phyloP scores from a whole-genome alignment of 2,329 filamentous ascomycete genomes.

The Colletotrichum navitas region DNA sequence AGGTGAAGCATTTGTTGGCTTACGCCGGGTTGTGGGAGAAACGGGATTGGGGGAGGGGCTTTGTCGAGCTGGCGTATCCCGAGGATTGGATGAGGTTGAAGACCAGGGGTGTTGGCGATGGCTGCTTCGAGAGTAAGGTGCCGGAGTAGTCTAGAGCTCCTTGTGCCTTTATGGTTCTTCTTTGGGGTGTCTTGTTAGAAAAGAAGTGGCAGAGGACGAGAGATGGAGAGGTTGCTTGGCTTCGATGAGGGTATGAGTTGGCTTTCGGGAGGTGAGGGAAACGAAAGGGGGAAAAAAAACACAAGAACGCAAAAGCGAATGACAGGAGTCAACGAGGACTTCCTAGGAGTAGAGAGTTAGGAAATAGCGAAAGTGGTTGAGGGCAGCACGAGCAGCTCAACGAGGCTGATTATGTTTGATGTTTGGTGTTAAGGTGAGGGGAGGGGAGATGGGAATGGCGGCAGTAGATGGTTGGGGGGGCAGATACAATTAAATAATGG shows the following conservation, averaged over 20 bases:
- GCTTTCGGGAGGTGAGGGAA: slow-evolving; percentile 46
- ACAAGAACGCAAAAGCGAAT: slow-evolving; percentile 73
- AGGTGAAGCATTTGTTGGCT: slow-evolving; percentile 33
- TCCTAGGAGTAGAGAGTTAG: slow-evolving; percentile 64
- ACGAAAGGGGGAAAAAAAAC: slow-evolving; percentile 57
- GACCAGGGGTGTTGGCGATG: slow-evolving; percentile 26
- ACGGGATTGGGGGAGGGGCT: background rate
- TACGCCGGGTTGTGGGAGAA: slow-evolving; percentile 14
- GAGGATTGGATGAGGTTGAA: slow-evolving; percentile 19
- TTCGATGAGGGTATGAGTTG: slow-evolving; percentile 44
- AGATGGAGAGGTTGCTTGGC: slow-evolving; percentile 42
- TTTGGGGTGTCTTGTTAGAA: slow-evolving; percentile 42
- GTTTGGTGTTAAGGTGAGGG: slow-evolving; percentile 48
- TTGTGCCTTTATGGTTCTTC: slow-evolving; percentile 16
- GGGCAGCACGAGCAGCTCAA: slow-evolving; percentile 40
- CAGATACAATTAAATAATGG: slow-evolving; percentile 41
- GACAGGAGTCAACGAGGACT: slow-evolving; percentile 82
- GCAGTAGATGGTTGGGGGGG: slow-evolving; percentile 54
- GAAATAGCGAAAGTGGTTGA: slow-evolving; percentile 63
- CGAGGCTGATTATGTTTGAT: slow-evolving; percentile 42
- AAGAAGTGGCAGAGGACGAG: slow-evolving; percentile 37
- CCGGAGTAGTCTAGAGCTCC: background rate
- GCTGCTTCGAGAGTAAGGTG: slow-evolving; percentile 15
- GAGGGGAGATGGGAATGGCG: slow-evolving; percentile 49
- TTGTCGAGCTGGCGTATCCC: slow-evolving; percentile 12